These are phyloP conservation scores for Cyberlindnera misumaiensis DNA, from an alignment of 805 yeast species.

Conservation along the genomic window DNA sequence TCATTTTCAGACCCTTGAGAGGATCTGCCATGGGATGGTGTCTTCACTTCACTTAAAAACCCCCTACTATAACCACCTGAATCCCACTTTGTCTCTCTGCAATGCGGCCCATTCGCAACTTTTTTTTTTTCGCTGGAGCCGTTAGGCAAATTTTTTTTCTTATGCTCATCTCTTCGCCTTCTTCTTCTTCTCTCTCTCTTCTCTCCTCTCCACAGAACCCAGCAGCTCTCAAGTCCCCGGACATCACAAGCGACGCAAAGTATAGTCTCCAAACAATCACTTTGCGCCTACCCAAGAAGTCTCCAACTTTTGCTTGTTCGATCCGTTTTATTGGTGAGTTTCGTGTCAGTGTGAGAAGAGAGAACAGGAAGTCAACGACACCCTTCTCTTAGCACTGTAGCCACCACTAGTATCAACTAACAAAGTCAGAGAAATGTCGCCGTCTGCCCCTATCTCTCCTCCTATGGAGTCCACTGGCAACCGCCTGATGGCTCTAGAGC, in stretches of 20 bases:
- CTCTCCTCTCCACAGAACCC: constrained; percentile 23
- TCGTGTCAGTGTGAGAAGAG: constrained; percentile 2
- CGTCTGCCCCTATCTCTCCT: constrained; percentile 82
- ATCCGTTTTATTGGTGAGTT: not conserved
- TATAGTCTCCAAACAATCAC: not conserved
- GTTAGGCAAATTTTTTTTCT: constrained; percentile 1
- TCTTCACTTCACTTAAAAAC: too few species aligned
- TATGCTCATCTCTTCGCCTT: constrained; percentile 14
- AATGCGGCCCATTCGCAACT: too few species aligned
- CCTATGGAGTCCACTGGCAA: constrained; percentile 81
- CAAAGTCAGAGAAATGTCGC: constrained; percentile 19
- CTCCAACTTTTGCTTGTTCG: constrained; percentile 2
- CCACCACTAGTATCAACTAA: not conserved
- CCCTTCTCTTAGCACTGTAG: not conserved
- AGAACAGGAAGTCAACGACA: not conserved
- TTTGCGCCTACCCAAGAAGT: not conserved
- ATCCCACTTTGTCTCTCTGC: too few species aligned
- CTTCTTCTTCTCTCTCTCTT: constrained; percentile 5
- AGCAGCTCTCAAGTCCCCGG: constrained; percentile 17
- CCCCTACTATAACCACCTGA: too few species aligned
- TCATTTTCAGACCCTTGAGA: too few species aligned
- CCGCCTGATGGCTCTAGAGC: constrained; percentile 79
- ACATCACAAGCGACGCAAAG: constrained; percentile 10
- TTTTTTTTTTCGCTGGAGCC: too few species aligned
- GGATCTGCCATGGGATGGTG: too few species aligned